phyloP scores from a whole-genome alignment of 768 basidiomycete species.

The Kondoa subrosea region DNA sequence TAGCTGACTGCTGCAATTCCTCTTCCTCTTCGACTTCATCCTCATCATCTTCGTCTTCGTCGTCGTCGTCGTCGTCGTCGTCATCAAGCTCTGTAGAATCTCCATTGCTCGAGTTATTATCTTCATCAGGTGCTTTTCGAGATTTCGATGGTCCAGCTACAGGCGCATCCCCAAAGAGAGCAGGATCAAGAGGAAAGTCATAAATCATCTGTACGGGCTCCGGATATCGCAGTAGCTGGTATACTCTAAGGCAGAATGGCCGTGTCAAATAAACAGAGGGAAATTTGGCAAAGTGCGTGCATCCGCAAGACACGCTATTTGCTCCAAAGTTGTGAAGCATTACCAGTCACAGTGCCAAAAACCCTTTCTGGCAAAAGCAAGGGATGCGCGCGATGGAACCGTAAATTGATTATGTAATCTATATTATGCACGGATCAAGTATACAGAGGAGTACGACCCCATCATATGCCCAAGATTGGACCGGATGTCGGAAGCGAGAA shows the following conservation, averaged over 20 bases:
- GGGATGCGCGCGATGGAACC: too few species aligned
- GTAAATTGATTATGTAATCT: too few species aligned
- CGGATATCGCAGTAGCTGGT: neutral
- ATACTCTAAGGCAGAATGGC: neutral
- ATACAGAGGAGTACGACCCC: too few species aligned
- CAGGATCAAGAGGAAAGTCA: constrained; percentile 25
- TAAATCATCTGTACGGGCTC: neutral
- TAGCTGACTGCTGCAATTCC: constrained; percentile 30
- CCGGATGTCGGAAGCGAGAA: too few species aligned
- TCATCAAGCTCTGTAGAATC: neutral
- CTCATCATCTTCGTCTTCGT: constrained; percentile 8
- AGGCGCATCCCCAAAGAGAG: constrained; percentile 14
- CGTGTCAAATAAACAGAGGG: too few species aligned
- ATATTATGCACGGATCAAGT: too few species aligned
- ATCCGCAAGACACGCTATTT: too few species aligned
- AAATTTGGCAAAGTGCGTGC: too few species aligned
- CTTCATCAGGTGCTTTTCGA: neutral
- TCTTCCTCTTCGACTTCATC: constrained; percentile 7
- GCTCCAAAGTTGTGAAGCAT: too few species aligned
- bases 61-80: constrained; percentile 19
- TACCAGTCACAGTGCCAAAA: too few species aligned
- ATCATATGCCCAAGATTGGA: too few species aligned
- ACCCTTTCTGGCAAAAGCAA: too few species aligned
- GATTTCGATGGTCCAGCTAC: neutral
- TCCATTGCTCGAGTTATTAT: neutral